Conservation (phyloP, 2,329 filamentous ascomycete species). For the Achaetomium macrosporum region DNA sequence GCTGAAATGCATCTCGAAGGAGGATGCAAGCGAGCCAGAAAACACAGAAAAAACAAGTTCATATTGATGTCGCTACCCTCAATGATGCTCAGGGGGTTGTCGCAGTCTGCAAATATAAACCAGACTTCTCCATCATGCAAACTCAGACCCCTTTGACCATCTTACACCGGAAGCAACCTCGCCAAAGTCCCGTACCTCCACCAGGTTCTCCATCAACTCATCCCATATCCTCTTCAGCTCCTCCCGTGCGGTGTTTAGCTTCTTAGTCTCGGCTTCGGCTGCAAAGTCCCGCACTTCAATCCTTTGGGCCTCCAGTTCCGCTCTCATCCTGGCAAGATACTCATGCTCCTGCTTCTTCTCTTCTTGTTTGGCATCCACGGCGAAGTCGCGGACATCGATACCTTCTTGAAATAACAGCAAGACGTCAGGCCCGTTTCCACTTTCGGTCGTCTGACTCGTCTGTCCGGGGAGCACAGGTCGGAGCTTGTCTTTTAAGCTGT, state of each 20-base stretch:
- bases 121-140: too few species aligned
- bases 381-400: not conserved
- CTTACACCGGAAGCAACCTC: not conserved
- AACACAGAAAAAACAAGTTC: too few species aligned
- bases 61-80: too few species aligned
- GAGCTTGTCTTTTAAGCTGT: too few species aligned
- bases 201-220: not conserved
- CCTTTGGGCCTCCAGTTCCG: not conserved
- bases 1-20: too few species aligned
- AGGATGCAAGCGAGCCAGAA: too few species aligned
- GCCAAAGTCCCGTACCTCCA: not conserved
- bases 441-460: too few species aligned
- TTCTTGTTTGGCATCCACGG: not conserved
- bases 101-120: too few species aligned
- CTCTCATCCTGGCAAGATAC: not conserved
- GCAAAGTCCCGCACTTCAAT: constrained; percentile 1
- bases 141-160: too few species aligned
- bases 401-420: not conserved
- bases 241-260: not conserved
- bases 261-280: not conserved
- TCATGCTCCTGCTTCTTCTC: not conserved
- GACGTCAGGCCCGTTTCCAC: too few species aligned
- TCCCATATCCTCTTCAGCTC: not conserved
- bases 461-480: too few species aligned
- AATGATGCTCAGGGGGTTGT: too few species aligned